Evolutionary conservation across 148 eudicot genomes (phyloP).

Genomic region (Heliosperma pusillum): DNA sequence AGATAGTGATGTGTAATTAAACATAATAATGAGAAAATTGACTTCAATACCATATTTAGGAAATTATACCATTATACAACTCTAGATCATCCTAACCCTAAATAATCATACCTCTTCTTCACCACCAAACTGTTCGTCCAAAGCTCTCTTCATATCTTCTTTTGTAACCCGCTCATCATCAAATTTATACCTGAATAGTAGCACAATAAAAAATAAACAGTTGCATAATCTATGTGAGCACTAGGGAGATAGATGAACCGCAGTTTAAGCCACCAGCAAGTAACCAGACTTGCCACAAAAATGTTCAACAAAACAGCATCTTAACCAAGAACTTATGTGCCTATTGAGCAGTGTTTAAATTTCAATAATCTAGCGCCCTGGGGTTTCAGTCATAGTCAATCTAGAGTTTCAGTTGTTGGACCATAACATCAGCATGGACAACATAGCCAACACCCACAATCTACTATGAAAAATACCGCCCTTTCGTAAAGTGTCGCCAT

Average conservation of each 20-base stretch:
- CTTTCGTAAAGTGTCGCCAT: no score
- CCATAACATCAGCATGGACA: no score
- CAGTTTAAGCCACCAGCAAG: conserved; percentile 4
- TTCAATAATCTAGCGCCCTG: not conserved
- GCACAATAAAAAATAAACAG: not conserved
- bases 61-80: no score
- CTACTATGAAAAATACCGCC: no score
- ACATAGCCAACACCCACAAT: no score
- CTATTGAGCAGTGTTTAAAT: not conserved
- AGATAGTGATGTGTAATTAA: no score
- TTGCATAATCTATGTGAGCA: not conserved
- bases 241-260: not conserved
- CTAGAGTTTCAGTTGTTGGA: no score
- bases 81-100: no score
- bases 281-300: not conserved
- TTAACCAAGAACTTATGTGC: not conserved
- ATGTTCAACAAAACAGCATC: not conserved
- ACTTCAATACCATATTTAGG: no score
- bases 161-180: conserved; percentile 98
- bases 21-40: no score
- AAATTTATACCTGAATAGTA: conserved; percentile 71
- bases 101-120: conserved; percentile 78
- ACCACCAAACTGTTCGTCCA: conserved; percentile 98
- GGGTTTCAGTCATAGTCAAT: no score
- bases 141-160: conserved; percentile 85